Conservation (phyloP, 2,329 filamentous ascomycete species). For the Nemania abortiva region DNA sequence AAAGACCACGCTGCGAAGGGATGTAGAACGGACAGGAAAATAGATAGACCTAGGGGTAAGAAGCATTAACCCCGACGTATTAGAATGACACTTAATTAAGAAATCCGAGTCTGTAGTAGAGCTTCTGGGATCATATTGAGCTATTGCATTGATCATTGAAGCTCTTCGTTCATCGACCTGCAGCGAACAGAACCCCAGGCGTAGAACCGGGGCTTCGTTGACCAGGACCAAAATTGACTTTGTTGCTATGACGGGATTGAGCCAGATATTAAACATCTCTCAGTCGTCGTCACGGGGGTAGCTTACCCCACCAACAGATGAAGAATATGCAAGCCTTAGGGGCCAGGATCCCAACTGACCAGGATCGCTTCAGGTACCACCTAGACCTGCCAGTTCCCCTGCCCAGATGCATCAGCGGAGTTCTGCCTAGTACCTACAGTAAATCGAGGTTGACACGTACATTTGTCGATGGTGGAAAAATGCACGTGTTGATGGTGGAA, state of each 20-base stretch:
- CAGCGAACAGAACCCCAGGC: conserved; percentile 16
- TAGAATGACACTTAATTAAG: not conserved
- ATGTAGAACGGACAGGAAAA: not conserved
- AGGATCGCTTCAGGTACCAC: conserved; percentile 1
- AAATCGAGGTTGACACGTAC: not conserved
- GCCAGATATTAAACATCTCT: not conserved
- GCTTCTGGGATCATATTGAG: conserved; percentile 13
- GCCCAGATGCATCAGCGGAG: conserved; percentile 6
- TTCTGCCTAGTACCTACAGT: not conserved
- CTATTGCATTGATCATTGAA: conserved; percentile 2
- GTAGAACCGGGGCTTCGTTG: not conserved
- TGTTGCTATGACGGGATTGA: conserved; percentile 2
- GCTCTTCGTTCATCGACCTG: conserved; percentile 18
- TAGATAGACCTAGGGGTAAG: not conserved
- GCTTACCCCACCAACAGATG: conserved; percentile 24
- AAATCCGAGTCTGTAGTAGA: not conserved
- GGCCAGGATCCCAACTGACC: conserved; percentile 7
- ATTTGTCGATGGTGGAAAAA: not conserved
- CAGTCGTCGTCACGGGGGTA: conserved; percentile 20
- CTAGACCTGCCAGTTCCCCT: conserved; percentile 12
- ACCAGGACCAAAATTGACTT: not conserved
- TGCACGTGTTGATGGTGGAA: no score
- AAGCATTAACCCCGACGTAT: not conserved
- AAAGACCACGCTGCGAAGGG: not conserved
- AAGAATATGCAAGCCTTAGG: not conserved